Conservation (phyloP, 164 flowering plant species). For the Chimonanthus praecox region DNA sequence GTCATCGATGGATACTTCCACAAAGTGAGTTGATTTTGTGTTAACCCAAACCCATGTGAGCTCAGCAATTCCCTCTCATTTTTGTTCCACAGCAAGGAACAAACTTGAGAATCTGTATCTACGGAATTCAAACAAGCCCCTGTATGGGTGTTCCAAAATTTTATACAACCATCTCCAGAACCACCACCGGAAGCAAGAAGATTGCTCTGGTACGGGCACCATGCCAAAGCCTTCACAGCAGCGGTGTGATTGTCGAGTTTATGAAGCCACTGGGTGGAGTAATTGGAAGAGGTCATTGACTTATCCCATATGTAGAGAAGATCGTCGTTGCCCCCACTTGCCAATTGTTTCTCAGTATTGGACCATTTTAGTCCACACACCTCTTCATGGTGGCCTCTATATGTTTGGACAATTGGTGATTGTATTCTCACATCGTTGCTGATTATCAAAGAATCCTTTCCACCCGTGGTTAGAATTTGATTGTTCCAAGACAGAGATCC, state of each 20-base stretch:
- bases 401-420: constrained; percentile 40
- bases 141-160: constrained; percentile 62
- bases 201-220: constrained; percentile 66
- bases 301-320: constrained; percentile 54
- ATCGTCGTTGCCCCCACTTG: constrained; percentile 64
- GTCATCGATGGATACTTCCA: constrained; percentile 75
- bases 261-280: constrained; percentile 47
- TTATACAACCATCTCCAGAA: constrained; percentile 48
- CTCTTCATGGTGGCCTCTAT: constrained; percentile 52
- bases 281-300: constrained; percentile 32
- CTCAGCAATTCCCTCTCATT: constrained; percentile 55
- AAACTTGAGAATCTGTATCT: constrained; percentile 63
- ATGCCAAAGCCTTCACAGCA: constrained; percentile 61
- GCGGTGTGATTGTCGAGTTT: constrained; percentile 57
- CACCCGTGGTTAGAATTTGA: background rate
- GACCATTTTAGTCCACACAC: constrained; percentile 71
- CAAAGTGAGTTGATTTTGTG: constrained; percentile 50
- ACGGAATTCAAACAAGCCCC: constrained; percentile 60
- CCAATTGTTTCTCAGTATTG: constrained; percentile 48
- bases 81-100: constrained; percentile 56
- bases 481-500: background rate
- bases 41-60: constrained; percentile 41
- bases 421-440: constrained; percentile 29
- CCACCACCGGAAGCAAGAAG: constrained; percentile 61
- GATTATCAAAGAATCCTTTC: background rate